Conservation (phyloP, 2,329 filamentous ascomycete genomes). For the Beauveria australis region DNA sequence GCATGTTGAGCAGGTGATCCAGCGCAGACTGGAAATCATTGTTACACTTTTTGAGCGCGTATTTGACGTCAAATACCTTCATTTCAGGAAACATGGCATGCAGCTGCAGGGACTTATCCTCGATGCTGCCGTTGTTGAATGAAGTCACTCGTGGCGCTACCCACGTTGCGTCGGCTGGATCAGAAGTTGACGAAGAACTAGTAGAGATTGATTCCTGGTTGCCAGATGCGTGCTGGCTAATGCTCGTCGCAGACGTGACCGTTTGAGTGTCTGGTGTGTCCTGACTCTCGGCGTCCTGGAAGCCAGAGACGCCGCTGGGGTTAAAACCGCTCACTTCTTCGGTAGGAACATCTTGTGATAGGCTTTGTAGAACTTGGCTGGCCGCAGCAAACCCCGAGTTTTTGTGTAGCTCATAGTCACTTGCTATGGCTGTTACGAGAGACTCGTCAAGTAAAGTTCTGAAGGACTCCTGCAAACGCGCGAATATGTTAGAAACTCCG, state of each 20-base stretch:
- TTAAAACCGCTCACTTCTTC: constrained; percentile 75
- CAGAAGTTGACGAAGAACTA: constrained; percentile 19
- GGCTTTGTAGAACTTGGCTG: constrained; percentile 50
- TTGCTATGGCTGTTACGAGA: constrained; percentile 65
- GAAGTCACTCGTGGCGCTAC: constrained; percentile 23
- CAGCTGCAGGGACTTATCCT: constrained; percentile 57
- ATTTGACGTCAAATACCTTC: constrained; percentile 55
- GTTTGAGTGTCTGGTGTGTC: constrained; percentile 17
- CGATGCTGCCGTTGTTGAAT: constrained; percentile 37
- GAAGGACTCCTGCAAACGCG: constrained; percentile 52
- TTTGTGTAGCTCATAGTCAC: constrained; percentile 60
- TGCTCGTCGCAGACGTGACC: constrained; percentile 20
- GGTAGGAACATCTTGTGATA: constrained; percentile 54
- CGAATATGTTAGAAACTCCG: neutral
- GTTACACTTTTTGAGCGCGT: constrained; percentile 58
- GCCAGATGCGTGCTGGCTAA: constrained; percentile 21
- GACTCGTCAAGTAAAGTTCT: constrained; percentile 69
- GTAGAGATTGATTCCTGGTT: constrained; percentile 23
- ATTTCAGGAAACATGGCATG: constrained; percentile 64
- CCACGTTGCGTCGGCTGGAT: constrained; percentile 16
- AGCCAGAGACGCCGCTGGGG: constrained; percentile 59
- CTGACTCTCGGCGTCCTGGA: constrained; percentile 17
- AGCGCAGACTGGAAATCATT: constrained; percentile 63
- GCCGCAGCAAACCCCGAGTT: constrained; percentile 44
- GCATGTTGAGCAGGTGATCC: constrained; percentile 72